A percentile compares a stretch with the other conserved stretches of the same genome.
Conservation (phyloP, 768 basidiomycete species). For the Hericium alpestre region DNA sequence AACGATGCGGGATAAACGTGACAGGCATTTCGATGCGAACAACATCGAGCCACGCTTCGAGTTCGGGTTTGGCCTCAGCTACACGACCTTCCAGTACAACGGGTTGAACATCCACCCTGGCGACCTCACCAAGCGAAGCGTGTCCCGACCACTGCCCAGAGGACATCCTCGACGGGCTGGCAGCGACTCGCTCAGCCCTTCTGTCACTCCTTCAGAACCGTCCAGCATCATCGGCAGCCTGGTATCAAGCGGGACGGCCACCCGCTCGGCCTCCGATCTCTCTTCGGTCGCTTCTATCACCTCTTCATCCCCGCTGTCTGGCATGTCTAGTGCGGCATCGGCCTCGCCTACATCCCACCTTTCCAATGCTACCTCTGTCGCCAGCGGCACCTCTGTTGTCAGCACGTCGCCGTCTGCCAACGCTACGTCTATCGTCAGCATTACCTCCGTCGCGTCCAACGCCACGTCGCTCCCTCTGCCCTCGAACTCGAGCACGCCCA, state of each 20-base stretch:
- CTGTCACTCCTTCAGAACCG: constrained; percentile 45
- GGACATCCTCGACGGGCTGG: constrained; percentile 46
- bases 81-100: constrained; percentile 71
- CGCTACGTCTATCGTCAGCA: background rate
- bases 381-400: background rate
- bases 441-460: background rate
- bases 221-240: constrained; percentile 56
- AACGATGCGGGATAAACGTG: constrained; percentile 14
- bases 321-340: too few species aligned
- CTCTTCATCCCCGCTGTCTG: too few species aligned
- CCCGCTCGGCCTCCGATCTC: background rate
- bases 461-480: background rate
- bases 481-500: background rate
- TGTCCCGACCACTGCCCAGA: constrained; percentile 26
- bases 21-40: constrained; percentile 32
- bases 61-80: constrained; percentile 86
- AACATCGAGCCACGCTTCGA: constrained; percentile 74
- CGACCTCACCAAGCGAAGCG: constrained; percentile 30
- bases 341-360: background rate
- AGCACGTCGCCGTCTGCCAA: background rate
- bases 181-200: constrained; percentile 41
- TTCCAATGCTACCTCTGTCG: background rate
- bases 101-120: constrained; percentile 24
- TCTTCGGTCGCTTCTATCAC: too few species aligned
- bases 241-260: background rate